These are phyloP conservation scores for Yarrowia sp. DNA, from an alignment of 805 yeast genomes.

Conservation along the genomic window DNA sequence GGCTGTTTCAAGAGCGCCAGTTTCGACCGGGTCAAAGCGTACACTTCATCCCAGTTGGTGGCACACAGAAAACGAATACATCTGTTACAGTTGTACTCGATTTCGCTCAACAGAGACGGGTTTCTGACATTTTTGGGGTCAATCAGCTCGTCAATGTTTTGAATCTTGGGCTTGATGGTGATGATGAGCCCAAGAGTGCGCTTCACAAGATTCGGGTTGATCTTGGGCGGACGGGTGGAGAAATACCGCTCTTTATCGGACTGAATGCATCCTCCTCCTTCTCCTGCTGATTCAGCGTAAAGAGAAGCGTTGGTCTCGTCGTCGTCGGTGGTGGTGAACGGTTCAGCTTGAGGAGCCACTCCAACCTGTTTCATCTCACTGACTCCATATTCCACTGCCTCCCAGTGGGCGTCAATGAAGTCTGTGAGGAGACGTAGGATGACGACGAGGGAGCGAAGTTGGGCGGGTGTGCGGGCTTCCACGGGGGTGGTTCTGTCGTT, in stretches of 20 bases:
- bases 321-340: background rate
- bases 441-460: constrained; percentile 13
- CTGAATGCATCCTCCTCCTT: background rate
- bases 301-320: constrained; percentile 5
- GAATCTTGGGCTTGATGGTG: constrained; percentile 21
- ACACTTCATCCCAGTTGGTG: constrained; percentile 22
- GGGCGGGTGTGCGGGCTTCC: background rate
- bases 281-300: background rate
- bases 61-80: constrained; percentile 12
- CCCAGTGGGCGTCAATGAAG: constrained; percentile 24
- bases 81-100: constrained; percentile 13
- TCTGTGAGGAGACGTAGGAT: constrained; percentile 10
- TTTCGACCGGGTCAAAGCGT: constrained; percentile 1
- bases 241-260: constrained; percentile 9
- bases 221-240: constrained; percentile 12
- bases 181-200: constrained; percentile 7
- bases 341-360: background rate
- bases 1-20: background rate
- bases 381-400: background rate
- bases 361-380: background rate
- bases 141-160: background rate
- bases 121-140: background rate
- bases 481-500: constrained; percentile 11
- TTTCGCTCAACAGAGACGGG: background rate
- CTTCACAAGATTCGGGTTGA: constrained; percentile 11